These are phyloP conservation scores for Fusarium sp. DNA, from an alignment of 2,329 filamentous ascomycete species.

Conservation along the genomic window DNA sequence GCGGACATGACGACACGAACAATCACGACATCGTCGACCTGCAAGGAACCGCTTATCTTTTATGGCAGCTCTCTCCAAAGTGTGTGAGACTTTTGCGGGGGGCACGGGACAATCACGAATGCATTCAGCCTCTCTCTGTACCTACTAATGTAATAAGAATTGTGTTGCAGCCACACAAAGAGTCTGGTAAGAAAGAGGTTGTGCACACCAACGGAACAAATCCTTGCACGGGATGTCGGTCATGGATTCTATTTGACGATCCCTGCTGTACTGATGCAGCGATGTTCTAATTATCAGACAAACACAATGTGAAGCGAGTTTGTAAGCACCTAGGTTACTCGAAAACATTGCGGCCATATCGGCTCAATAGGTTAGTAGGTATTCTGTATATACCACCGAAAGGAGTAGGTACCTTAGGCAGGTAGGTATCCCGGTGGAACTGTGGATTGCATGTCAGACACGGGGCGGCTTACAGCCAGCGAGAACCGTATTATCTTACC, in stretches of 20 bases:
- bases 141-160: neutral
- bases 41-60: conserved; percentile 34
- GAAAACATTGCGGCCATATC: neutral
- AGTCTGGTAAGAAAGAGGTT: conserved; percentile 5
- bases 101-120: conserved; percentile 6
- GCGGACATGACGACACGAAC: conserved; percentile 26
- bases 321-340: neutral
- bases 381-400: neutral
- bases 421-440: neutral
- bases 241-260: conserved; percentile 29
- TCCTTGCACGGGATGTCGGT: conserved; percentile 32
- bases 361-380: neutral
- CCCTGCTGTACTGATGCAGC: neutral
- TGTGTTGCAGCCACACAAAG: conserved; percentile 26
- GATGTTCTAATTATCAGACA: neutral
- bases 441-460: neutral
- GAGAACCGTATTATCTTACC: neutral
- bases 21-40: conserved; percentile 30
- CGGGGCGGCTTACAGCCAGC: conserved; percentile 2
- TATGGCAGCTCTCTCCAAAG: conserved; percentile 12
- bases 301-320: neutral
- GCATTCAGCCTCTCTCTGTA: conserved; percentile 1
- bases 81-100: conserved; percentile 24
- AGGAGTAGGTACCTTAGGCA: neutral
- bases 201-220: conserved; percentile 25